Evolutionary conservation across 176 grass and related monocot species (phyloP).

Genomic region (Rhynchospora breviuscula): DNA sequence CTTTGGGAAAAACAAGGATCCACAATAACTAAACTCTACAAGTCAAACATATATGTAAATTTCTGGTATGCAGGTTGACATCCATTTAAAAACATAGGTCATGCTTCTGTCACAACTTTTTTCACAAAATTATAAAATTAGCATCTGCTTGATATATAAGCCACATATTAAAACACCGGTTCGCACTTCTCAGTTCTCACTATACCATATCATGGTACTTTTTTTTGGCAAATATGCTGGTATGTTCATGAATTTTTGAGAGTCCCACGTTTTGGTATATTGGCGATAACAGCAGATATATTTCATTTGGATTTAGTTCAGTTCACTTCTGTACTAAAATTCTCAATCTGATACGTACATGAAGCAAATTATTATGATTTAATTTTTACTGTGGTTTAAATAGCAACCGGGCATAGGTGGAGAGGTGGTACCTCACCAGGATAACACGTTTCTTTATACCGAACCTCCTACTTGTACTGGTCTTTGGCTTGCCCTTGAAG

Average conservation of each 20-base stretch:
- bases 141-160: background rate
- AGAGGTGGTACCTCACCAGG: constrained; percentile 92
- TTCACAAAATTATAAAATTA: too few species aligned
- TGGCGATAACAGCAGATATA: background rate
- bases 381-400: constrained; percentile 1
- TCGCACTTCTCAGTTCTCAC: too few species aligned
- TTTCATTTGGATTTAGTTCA: too few species aligned
- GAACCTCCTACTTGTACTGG: constrained; percentile 73
- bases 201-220: background rate
- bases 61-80: background rate
- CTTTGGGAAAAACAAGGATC: background rate
- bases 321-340: too few species aligned
- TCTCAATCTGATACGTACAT: background rate
- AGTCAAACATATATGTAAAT: too few species aligned
- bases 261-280: background rate
- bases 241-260: background rate
- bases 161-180: background rate
- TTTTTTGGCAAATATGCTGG: background rate
- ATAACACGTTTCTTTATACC: constrained; percentile 87
- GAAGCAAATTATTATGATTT: constrained; percentile 14
- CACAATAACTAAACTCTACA: too few species aligned
- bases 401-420: constrained; percentile 98
- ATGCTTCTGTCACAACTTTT: too few species aligned
- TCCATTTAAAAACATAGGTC: too few species aligned
- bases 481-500: constrained; percentile 96